Evolutionary conservation across 495 filamentous ascomycete genomes (phyloP).

Genomic region (Letharia columbiana): DNA sequence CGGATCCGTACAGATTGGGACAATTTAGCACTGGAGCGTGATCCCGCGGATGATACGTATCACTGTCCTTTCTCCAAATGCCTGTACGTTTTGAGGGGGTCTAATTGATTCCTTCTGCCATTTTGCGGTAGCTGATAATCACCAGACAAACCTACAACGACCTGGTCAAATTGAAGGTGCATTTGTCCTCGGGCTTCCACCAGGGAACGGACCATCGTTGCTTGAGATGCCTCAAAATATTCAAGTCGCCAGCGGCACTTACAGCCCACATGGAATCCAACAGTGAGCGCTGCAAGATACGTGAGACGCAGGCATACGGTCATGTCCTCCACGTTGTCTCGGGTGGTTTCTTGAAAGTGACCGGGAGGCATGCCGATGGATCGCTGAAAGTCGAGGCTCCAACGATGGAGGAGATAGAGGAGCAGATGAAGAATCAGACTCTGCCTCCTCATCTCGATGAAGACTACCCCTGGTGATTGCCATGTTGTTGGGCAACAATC

Average conservation of each 20-base stretch:
- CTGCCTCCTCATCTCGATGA: background rate
- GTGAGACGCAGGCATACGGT: conserved; percentile 29
- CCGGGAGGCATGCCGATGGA: conserved; percentile 9
- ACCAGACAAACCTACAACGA: conserved; percentile 14
- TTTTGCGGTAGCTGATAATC: background rate
- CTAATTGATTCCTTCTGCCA: background rate
- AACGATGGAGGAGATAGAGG: conserved; percentile 1
- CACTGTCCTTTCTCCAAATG: conserved; percentile 25
- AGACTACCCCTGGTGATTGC: background rate
- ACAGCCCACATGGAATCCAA: conserved; percentile 44
- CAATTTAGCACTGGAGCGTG: conserved; percentile 7
- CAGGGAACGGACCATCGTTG: conserved; percentile 27
- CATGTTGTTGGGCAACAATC: background rate
- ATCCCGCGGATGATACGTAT: conserved; percentile 11
- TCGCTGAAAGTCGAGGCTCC: conserved; percentile 12
- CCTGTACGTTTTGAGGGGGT: conserved; percentile 15
- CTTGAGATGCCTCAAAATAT: conserved; percentile 39
- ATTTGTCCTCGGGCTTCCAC: conserved; percentile 26
- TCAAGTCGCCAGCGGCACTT: conserved; percentile 37
- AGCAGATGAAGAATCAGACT: conserved; percentile 4
- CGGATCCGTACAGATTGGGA: conserved; percentile 15
- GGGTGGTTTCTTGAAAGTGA: conserved; percentile 39
- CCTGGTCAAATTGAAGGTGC: conserved; percentile 20
- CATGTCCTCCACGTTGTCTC: conserved; percentile 40
- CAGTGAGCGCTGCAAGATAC: conserved; percentile 37